These are phyloP conservation scores for Butyriboletus loyo DNA, from an alignment of 768 basidiomycete species.

Conservation along the genomic window DNA sequence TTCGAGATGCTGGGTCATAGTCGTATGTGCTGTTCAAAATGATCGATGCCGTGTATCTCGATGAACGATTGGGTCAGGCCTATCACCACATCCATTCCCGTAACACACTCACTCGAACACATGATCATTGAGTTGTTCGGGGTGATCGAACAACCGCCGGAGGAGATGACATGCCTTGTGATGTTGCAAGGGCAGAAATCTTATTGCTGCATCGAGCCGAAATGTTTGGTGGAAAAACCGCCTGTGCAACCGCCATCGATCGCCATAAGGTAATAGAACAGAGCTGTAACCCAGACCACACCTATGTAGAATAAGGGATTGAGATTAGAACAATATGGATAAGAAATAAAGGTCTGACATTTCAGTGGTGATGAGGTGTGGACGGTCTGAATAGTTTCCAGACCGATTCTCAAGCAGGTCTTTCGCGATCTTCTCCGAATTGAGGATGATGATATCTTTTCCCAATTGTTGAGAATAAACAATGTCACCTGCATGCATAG, in stretches of 20 bases:
- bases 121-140: conserved; percentile 31
- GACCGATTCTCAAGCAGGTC: conserved; percentile 10
- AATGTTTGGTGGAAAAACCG: conserved; percentile 20
- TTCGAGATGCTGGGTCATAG: conserved; percentile 12
- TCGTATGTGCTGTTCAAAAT: conserved; percentile 15
- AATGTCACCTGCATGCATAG: conserved; percentile 1
- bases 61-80: background rate
- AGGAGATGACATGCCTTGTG: conserved; percentile 31
- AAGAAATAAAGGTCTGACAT: background rate
- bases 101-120: conserved; percentile 28
- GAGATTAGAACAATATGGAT: background rate
- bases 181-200: conserved; percentile 28
- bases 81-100: too few species aligned
- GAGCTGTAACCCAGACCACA: conserved; percentile 18
- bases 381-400: conserved; percentile 9
- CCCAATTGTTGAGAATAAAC: conserved; percentile 2
- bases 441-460: conserved; percentile 10
- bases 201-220: conserved; percentile 3
- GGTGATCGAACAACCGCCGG: conserved; percentile 29
- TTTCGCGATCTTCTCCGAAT: conserved; percentile 4
- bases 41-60: conserved; percentile 13
- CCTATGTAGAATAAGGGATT: background rate
- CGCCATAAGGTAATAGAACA: conserved; percentile 18
- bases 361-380: background rate
- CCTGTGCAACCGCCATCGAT: conserved; percentile 25